phyloP scores from a whole-genome alignment of 163 green algal genomes.

The Volvox carteri region DNA sequence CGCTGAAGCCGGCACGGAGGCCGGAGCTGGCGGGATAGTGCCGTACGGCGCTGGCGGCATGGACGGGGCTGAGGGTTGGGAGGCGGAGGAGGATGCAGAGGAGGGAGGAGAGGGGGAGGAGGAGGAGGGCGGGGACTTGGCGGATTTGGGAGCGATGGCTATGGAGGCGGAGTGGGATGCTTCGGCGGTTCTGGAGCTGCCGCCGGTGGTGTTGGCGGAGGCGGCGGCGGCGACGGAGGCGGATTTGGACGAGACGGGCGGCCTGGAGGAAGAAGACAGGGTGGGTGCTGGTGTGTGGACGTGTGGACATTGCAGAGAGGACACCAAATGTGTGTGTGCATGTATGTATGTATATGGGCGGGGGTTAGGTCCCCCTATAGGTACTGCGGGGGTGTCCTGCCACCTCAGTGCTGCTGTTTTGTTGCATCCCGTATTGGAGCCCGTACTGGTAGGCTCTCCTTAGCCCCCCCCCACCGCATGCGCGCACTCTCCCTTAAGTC shows the following conservation, averaged over 20 bases:
- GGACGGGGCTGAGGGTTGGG: neutral
- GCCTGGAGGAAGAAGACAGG: neutral
- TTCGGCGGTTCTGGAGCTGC: constrained; percentile 8
- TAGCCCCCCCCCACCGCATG: no score
- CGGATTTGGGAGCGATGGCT: neutral
- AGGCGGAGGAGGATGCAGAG: neutral
- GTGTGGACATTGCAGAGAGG: no score
- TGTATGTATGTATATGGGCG: no score
- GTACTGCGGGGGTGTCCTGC: no score
- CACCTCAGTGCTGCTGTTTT: no score
- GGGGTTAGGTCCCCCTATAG: no score
- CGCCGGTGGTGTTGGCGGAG: constrained; percentile 27
- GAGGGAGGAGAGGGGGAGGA: neutral
- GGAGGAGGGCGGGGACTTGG: neutral
- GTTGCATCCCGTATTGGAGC: no score
- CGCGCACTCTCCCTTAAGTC: no score
- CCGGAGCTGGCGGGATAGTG: neutral
- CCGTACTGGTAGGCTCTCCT: no score
- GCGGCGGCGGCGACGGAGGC: neutral
- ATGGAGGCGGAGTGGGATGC: constrained; percentile 34
- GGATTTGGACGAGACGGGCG: neutral
- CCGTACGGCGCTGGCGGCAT: neutral
- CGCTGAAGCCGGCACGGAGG: neutral
- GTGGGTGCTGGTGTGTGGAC: neutral
- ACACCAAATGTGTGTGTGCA: no score